Evolutionary conservation across 768 basidiomycete genomes (phyloP), one percentile per base, ranked within the genome.

Genomic region (Rhodocollybia butyracea): DNA sequence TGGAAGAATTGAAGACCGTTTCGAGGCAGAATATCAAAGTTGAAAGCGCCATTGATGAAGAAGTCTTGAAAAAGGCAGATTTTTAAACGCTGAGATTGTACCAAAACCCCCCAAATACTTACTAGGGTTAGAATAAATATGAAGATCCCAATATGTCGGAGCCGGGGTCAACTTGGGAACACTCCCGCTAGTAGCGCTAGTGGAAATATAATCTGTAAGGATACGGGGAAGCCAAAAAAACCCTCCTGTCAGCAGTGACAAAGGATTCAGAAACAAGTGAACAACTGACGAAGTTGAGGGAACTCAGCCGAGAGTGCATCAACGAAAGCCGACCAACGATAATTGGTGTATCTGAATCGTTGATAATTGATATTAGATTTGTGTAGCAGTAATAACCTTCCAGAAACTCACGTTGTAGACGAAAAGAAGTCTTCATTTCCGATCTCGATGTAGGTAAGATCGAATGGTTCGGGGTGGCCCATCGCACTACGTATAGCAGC

Each of bases 1-100:
- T 84, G 79, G 53, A 86, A 84, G 68, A 82, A 86, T 52, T 70
- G 76, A 17, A 78, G 81, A 4, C 80, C 83, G 55, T 85, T 72
- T 12, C 84, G 78, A 81, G 85, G 54, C 13, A 50, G 24, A 45
- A 22, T 30, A 26, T 53, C 15, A 57, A 75, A 73, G 57, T 62
- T 59, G 47, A 73, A 71, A 15, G 62, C 62, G 58, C 75, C 76
- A 55, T 75, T 75, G 60, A 69, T 69, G 62, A 74, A 75, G 3
- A 70, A 67, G 51, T 75, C 75, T 47, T 27, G 66, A 74, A 43
- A 13, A 24, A 24, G 46, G 26, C n/a, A n/a, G 22, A 3, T 32
- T n/a, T 13, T 31, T 12, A 31, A 31, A 31, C 21, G n/a, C n/a
- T 31, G 12, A 43, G 15, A 7, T 21, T n/a, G 8, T 22, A 3